Percentiles rank a stretch among this genome's conserved stretches.
These are phyloP conservation scores for Rhytidhysteron rufulum DNA, from an alignment of 2,329 filamentous ascomycete genomes.

Conservation along the genomic window DNA sequence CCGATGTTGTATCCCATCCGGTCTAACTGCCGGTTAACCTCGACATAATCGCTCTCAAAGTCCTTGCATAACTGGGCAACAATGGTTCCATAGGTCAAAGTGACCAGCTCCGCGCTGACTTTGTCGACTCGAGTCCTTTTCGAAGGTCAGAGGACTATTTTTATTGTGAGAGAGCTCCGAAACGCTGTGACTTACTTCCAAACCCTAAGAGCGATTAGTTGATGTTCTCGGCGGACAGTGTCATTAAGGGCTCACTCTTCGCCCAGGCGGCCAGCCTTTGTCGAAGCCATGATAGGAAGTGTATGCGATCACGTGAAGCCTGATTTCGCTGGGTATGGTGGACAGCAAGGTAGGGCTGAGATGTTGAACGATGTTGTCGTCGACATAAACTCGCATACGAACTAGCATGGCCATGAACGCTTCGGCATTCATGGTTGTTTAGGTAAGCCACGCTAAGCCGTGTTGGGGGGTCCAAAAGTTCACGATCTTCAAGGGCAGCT, in stretches of 20 bases:
- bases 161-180: slow-evolving; percentile 3
- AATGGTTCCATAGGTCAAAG: slow-evolving; percentile 95
- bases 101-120: slow-evolving; percentile 96
- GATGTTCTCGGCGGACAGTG: slow-evolving; percentile 19
- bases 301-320: not conserved
- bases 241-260: slow-evolving; percentile 61
- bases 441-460: too few relatives aligned
- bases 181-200: slow-evolving; percentile 72
- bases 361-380: slow-evolving; percentile 4
- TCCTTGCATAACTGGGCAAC: slow-evolving; percentile 96
- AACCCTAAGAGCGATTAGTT: slow-evolving; percentile 56
- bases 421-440: too few relatives aligned
- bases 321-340: not conserved
- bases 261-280: slow-evolving; percentile 65
- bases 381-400: slow-evolving; percentile 14
- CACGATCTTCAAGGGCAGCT: too few relatives aligned
- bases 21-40: slow-evolving; percentile 96
- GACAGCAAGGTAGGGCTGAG: not conserved
- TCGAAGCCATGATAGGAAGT: slow-evolving; percentile 52
- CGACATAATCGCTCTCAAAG: slow-evolving; percentile 87
- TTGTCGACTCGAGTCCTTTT: slow-evolving; percentile 89
- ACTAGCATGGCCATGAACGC: too few relatives aligned
- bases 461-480: too few relatives aligned
- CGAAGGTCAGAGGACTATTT: slow-evolving; percentile 18
- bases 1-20: slow-evolving; percentile 99